phyloP scores from a whole-genome alignment of 1,284 basidiomycete species.

The Entoloma clypeatum region DNA sequence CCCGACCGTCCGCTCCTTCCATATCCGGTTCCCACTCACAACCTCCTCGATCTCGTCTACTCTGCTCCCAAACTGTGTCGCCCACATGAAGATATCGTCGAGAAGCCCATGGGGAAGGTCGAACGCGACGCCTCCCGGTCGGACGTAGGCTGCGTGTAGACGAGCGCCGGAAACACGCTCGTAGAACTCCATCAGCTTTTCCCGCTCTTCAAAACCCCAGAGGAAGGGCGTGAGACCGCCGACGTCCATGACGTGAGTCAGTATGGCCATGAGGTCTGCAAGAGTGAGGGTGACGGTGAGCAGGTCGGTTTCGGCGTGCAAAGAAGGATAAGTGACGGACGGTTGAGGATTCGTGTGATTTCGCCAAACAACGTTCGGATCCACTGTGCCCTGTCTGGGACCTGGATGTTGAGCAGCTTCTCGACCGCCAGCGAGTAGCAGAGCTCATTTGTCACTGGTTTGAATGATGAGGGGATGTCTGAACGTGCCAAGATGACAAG shows the following conservation, averaged over 20 bases:
- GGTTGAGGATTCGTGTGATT: conserved; percentile 95
- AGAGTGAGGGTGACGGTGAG: not conserved
- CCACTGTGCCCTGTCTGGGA: conserved; percentile 99
- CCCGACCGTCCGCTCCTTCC: conserved; percentile 93
- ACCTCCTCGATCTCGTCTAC: conserved; percentile 99
- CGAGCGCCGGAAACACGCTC: conserved; percentile 98
- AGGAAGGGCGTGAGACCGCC: conserved; percentile 98
- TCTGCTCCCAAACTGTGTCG: conserved; percentile 88
- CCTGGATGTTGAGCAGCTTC: conserved; percentile 97
- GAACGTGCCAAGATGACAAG: not conserved
- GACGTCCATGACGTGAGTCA: conserved; percentile 96
- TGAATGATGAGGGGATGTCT: not conserved
- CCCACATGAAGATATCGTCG: conserved; percentile 98
- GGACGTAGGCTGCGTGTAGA: conserved; percentile 96
- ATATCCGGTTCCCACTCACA: conserved; percentile 96
- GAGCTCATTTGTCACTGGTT: conserved; percentile 90
- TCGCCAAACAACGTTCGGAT: conserved; percentile 97
- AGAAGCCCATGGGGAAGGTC: conserved; percentile 95
- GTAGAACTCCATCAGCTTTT: conserved; percentile 99
- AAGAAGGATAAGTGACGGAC: conserved; percentile 37
- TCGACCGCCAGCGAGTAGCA: conserved; percentile 98
- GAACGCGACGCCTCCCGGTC: conserved; percentile 97
- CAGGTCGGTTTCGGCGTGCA: conserved; percentile 1
- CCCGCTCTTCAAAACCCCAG: conserved; percentile 99
- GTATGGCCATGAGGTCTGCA: conserved; percentile 91